These are phyloP conservation scores for Didymella keratinophila DNA, from an alignment of 2,329 filamentous ascomycete genomes.

Conservation along the genomic window DNA sequence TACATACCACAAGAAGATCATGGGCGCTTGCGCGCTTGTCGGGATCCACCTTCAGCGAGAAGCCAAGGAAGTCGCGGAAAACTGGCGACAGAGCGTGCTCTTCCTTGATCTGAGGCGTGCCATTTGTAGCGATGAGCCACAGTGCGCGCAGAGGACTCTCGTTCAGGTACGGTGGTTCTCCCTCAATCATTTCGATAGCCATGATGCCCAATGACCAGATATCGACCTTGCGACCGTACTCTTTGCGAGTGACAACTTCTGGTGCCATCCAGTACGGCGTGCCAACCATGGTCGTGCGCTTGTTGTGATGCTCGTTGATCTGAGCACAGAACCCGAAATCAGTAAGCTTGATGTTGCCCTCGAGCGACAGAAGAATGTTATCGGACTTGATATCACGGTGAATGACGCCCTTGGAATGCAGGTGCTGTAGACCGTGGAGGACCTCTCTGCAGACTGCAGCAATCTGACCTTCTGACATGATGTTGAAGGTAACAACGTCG, in stretches of 20 bases:
- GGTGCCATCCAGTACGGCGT: conserved; percentile 99
- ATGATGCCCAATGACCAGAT: conserved; percentile 99
- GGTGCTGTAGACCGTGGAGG: conserved; percentile 86
- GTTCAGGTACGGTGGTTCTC: conserved; percentile 94
- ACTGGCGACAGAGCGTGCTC: conserved; percentile 80
- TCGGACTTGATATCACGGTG: conserved; percentile 99
- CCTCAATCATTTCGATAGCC: conserved; percentile 99
- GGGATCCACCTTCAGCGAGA: conserved; percentile 94
- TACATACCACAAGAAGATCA: conserved; percentile 85
- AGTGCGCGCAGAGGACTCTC: conserved; percentile 92
- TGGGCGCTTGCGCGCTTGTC: conserved; percentile 96
- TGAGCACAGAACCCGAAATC: conserved; percentile 99
- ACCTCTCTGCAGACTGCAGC: conserved; percentile 95
- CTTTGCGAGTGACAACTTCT: conserved; percentile 95
- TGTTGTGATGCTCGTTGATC: conserved; percentile 96
- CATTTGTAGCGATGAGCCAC: conserved; percentile 96
- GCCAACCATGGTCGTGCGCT: conserved; percentile 98
- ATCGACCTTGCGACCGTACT: conserved; percentile 97
- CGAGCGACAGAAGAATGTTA: conserved; percentile 91
- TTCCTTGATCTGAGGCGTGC: conserved; percentile 93
- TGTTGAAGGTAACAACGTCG: conserved; percentile 98
- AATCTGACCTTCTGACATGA: conserved; percentile 98
- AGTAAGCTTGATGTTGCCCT: conserved; percentile 97
- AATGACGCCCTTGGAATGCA: conserved; percentile 97
- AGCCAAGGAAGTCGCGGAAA: conserved; percentile 90